phyloP scores from a whole-genome alignment of 176 grass and related monocot species.

The Microstegium vimineum region DNA sequence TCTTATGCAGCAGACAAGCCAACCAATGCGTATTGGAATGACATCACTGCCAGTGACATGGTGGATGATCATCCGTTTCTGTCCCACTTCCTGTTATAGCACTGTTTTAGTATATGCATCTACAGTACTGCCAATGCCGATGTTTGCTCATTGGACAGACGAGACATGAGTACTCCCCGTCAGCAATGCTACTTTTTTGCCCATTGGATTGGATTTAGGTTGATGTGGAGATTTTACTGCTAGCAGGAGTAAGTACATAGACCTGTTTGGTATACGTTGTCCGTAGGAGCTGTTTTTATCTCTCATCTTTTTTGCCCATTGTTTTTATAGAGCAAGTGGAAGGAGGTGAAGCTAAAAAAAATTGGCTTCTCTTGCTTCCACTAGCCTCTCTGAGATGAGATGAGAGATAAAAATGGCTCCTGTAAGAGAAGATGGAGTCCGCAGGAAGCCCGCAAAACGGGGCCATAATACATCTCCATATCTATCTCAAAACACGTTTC shows the following conservation, averaged over 20 bases:
- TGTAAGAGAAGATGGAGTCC: too few species aligned
- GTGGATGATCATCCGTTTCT: slow-evolving; percentile 13
- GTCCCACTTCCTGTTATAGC: not conserved
- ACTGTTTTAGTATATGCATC: not conserved
- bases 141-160: not conserved
- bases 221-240: slow-evolving; percentile 2
- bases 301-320: too few species aligned
- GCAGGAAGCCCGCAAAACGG: too few species aligned
- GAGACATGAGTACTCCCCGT: not conserved
- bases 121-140: not conserved
- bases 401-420: too few species aligned
- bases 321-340: too few species aligned
- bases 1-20: not conserved
- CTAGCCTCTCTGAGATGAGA: too few species aligned
- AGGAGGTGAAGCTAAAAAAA: too few species aligned
- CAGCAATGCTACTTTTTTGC: not conserved
- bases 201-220: slow-evolving; percentile 28
- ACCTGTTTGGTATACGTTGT: too few species aligned
- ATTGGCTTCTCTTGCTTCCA: too few species aligned
- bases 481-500: slow-evolving; percentile 26
- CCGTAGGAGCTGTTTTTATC: too few species aligned
- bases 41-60: not conserved
- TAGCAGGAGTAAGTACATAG: not conserved
- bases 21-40: slow-evolving; percentile 7
- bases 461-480: slow-evolving; percentile 10